Evolutionary conservation across 768 basidiomycete species (phyloP), one percentile per base, ranked within the genome.

Genomic region (Grammothele lineata): DNA sequence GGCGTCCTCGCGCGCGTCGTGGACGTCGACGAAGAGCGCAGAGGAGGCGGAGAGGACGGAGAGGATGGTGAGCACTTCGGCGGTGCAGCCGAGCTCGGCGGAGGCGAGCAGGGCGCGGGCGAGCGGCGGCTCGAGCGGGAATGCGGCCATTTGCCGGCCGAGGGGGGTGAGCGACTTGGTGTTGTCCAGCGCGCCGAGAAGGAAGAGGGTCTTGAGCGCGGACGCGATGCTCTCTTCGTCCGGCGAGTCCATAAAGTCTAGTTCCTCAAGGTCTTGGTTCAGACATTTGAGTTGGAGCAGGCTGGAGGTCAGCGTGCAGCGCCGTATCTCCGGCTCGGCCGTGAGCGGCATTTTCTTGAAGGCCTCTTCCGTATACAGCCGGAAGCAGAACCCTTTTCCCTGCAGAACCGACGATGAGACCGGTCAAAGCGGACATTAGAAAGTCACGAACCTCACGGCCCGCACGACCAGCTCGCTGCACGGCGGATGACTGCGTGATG

Each of bases 391-490:
- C 7, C 96, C 96, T 25, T 74, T 69, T 4, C 89, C 84, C 87
- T 91, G 49, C 23, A 21, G 15, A 11, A 34, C 53, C 17, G 40
- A 27, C 8, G 22, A 18, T 32, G 11, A 41, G 40, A 15, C 34
- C 38, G 11, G 22, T 7, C 24, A 21, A 15, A 9, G 10, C 39
- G 1, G 18, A 15, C 4, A 6, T 0, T 11, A 15, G 8, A 25
- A 32, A 12, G 23, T 0, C 18, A 60, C 68, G 36, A 58, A 87
- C 88, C 67, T 97, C 92, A 47, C 96, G 91, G 52, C 96, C 96
- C 0, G 95, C 96, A 47, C 96, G 90, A 63, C 96, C 96, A 3
- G 92, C 79, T n/a, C 96, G 76, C 64, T 99, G 89, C 76, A 83
- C 81, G 6, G 96, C 94, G 12, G 88, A 92, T 2, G 91, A 92